Conservation (phyloP, 108 stramenopile species). For the Fragilaria radians region DNA sequence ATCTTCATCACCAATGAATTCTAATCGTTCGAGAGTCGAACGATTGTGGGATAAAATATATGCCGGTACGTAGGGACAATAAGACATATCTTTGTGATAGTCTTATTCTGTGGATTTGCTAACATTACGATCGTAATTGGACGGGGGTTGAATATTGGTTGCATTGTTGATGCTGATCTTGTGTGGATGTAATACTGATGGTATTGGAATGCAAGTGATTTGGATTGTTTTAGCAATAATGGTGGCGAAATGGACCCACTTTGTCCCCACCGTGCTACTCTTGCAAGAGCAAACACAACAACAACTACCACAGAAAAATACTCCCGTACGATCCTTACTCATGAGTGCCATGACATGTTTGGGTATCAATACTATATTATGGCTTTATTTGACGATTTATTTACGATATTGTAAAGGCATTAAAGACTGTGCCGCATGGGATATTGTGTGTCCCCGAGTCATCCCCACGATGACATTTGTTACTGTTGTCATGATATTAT, state of each 20-base stretch:
- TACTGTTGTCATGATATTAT: constrained; percentile 47
- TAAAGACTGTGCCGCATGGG: constrained; percentile 60
- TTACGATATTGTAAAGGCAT: constrained; percentile 40
- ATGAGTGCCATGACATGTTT: constrained; percentile 23
- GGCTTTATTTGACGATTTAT: constrained; percentile 53
- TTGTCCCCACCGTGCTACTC: constrained; percentile 31
- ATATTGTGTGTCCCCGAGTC: constrained; percentile 87
- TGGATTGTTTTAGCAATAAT: constrained; percentile 55
- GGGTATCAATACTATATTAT: constrained; percentile 25
- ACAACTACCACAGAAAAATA: constrained; percentile 35
- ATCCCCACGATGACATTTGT: constrained; percentile 65
- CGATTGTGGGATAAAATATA: constrained; percentile 43
- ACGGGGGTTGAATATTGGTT: background rate
- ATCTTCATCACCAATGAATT: no score
- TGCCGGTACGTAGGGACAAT: constrained; percentile 30
- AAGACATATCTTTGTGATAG: background rate
- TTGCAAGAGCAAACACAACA: no score
- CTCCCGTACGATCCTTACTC: constrained; percentile 37
- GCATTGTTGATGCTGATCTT: background rate
- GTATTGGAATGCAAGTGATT: constrained; percentile 25
- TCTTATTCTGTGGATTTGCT: background rate
- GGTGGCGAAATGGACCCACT: constrained; percentile 40
- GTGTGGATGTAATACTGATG: background rate
- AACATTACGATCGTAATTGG: background rate
- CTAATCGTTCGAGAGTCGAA: constrained; percentile 8